A percentile compares a stretch with the other conserved stretches of the same genome.
phyloP scores from a whole-genome alignment of 192 early-diverging fungal genomes.

The Coemansia umbellata region DNA sequence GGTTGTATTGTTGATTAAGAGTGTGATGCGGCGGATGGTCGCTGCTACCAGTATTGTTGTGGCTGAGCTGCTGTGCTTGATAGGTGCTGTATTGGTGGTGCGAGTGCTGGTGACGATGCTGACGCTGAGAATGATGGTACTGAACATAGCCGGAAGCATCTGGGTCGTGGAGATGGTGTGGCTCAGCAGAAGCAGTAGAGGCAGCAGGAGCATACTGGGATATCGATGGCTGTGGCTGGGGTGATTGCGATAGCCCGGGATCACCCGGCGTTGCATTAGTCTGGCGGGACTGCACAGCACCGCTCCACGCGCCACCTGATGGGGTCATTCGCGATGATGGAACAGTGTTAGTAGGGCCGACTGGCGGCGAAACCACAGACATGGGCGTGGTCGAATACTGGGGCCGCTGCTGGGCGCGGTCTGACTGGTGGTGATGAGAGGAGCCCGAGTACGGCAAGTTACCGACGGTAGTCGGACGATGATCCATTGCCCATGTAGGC shows the following conservation, averaged over 20 bases:
- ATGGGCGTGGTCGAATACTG: slow-evolving; percentile 4
- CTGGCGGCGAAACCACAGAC: background rate
- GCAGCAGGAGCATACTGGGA: slow-evolving; percentile 8
- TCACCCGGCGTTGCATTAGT: background rate
- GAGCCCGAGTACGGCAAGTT: slow-evolving; percentile 14
- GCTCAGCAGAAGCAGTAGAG: slow-evolving; percentile 3
- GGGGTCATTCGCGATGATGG: background rate
- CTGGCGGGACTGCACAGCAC: slow-evolving; percentile 2
- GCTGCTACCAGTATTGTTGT: too few species aligned
- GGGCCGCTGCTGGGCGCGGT: slow-evolving; percentile 5
- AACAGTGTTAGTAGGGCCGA: background rate
- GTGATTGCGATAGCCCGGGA: slow-evolving; percentile 23
- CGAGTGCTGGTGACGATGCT: background rate
- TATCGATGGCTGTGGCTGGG: slow-evolving; percentile 10
- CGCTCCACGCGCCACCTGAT: background rate
- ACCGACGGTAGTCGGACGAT: slow-evolving; percentile 8
- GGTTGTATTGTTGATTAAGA: too few species aligned
- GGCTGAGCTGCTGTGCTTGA: too few species aligned
- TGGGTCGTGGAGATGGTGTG: slow-evolving; percentile 3
- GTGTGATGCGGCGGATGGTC: too few species aligned
- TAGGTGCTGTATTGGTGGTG: too few species aligned
- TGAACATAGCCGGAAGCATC: background rate
- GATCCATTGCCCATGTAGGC: slow-evolving; percentile 21
- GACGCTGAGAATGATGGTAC: background rate
- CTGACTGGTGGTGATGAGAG: slow-evolving; percentile 14